Base-by-base conservation (phyloP, 768 basidiomycete genomes). In the Pisolithus tinctorius region DNA sequence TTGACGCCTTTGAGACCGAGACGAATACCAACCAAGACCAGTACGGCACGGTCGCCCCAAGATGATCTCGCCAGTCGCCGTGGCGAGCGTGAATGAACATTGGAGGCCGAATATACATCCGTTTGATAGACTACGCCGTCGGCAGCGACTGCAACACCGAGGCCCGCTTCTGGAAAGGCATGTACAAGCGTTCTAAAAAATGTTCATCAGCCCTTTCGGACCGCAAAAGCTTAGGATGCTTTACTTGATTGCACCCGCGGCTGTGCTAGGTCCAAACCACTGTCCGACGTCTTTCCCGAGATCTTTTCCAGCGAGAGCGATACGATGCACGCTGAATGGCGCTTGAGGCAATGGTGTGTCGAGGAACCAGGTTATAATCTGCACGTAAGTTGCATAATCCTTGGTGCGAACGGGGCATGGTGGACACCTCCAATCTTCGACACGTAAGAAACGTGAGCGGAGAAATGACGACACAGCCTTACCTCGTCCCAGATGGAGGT, bases 261-360 rank as follows among this genome's bases (percentile, higher is more conserved):
- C 96, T 0, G 90, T 93, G 63, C 90, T 94, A 0, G 95, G 95
- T 0, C 95, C 95, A 61, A 98, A 98, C 95, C 95, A 98, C 67
- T 93, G 88, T 1, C 95, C 95, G 0, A 97, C 88, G 57, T 93
- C 90, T 55, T 90, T 97, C 11, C 95, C 95, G 1, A 97, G 78
- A 59, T 93, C 87, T 63, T 97, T 94, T 0, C 95, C 95, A 0
- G 93, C 87, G 20, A 93, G 73, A 0, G 94, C 94, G 87, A 99
- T 96, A 44, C 92, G 80, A 68, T 99, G 95, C 6, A 99, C 90
- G 57, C 89, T 88, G 65, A 99, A 99, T 0, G 95, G 95, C 16
- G 86, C 83, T 29, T 85, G 74, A 0, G 88, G 81, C 0, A 84
- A 77, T 0, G 94, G 94, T 2, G 86, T 84, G 63, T 99, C 95